Percentiles rank a stretch among this genome's conserved stretches.
Conservation (phyloP, 2,329 filamentous ascomycete genomes). For the Colletotrichum brevisporum region DNA sequence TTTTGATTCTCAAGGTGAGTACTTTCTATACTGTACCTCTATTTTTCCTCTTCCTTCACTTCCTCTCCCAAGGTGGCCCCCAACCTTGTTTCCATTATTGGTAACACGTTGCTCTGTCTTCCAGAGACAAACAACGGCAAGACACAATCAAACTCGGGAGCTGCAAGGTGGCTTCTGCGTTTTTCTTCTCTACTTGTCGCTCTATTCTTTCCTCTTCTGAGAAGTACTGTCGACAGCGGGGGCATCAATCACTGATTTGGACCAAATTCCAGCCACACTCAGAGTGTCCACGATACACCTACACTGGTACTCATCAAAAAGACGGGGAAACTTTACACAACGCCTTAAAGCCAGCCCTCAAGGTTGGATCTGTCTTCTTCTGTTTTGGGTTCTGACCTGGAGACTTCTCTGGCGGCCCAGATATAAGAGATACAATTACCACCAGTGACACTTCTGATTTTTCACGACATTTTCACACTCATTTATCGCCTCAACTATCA, state of each 20-base stretch:
- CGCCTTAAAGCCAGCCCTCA: neutral
- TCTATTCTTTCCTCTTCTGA: neutral
- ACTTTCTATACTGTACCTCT: neutral
- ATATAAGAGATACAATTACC: too few relatives aligned
- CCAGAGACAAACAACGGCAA: neutral
- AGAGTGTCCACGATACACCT: too few relatives aligned
- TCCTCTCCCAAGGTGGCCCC: neutral
- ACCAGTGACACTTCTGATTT: neutral
- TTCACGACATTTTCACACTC: neutral
- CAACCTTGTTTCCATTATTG: slow-evolving; percentile 12
- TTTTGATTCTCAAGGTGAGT: neutral
- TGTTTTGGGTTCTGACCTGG: too few relatives aligned
- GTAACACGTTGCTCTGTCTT: slow-evolving; percentile 32
- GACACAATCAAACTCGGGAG: neutral
- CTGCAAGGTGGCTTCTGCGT: slow-evolving; percentile 24
- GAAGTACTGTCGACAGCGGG: too few relatives aligned
- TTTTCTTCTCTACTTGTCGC: neutral
- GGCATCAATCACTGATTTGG: too few relatives aligned
- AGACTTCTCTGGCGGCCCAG: too few relatives aligned
- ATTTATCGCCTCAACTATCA: neutral
- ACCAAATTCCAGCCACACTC: too few relatives aligned
- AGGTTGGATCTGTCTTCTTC: neutral
- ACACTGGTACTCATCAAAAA: too few relatives aligned
- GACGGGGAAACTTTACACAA: too few relatives aligned
- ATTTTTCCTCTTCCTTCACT: neutral